These are phyloP conservation scores for Vaucheria bursata DNA, from an alignment of 352 stramenopile species.

Conservation along the genomic window DNA sequence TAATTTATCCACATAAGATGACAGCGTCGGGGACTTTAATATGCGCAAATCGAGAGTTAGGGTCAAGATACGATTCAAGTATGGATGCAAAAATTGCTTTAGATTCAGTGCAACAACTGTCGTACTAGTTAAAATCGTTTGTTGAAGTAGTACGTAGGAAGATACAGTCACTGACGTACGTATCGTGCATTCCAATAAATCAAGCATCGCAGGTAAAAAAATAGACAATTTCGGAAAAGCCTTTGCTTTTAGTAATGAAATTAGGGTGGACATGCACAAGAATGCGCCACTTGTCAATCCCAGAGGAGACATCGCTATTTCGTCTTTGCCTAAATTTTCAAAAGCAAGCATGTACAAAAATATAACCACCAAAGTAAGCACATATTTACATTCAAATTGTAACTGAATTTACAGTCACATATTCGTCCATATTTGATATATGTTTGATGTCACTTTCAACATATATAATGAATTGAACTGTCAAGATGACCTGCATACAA, in stretches of 20 bases:
- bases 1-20: conserved; percentile 12
- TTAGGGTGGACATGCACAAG: conserved; percentile 30
- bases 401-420: too few species aligned
- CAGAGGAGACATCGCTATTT: too few species aligned
- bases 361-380: too few species aligned
- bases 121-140: conserved; percentile 20
- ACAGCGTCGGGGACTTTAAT: background rate
- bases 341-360: too few species aligned
- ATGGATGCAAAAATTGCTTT: conserved; percentile 23
- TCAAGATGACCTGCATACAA: too few species aligned
- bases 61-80: conserved; percentile 21
- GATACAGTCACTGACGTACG: background rate
- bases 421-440: too few species aligned
- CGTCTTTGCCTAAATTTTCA: too few species aligned
- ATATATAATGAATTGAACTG: too few species aligned
- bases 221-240: conserved; percentile 27
- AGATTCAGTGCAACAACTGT: conserved; percentile 22
- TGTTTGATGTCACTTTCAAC: too few species aligned
- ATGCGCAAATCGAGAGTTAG: conserved; percentile 1
- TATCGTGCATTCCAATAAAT: conserved; percentile 19
- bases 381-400: too few species aligned
- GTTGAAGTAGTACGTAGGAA: conserved; percentile 4
- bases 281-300: conserved; percentile 15
- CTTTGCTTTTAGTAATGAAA: conserved; percentile 13
- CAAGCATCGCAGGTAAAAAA: conserved; percentile 42